Evolutionary conservation across 2,329 filamentous ascomycete species (phyloP).

Genomic region (Penicillium sp.): DNA sequence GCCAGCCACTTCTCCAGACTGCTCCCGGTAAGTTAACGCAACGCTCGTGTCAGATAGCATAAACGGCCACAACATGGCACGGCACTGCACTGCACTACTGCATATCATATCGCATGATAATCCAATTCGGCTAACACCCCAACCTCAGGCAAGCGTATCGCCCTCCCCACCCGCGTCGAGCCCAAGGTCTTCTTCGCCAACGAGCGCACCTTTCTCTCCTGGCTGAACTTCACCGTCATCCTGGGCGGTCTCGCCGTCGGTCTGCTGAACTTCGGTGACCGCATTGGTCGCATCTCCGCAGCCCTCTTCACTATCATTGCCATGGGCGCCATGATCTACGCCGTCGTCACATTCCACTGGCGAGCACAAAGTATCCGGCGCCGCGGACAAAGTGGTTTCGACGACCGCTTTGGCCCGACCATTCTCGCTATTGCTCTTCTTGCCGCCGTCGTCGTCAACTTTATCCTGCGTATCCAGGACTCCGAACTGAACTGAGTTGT

Average conservation of each 20-base stretch:
- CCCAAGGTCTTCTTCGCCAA: constrained; percentile 99
- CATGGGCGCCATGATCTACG: constrained; percentile 94
- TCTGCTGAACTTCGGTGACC: constrained; percentile 97
- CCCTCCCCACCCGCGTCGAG: constrained; percentile 95
- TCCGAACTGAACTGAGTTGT: constrained; percentile 20
- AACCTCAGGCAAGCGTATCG: constrained; percentile 87
- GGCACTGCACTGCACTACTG: too few relatives aligned
- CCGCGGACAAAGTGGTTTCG: constrained; percentile 92
- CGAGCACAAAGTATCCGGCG: constrained; percentile 88
- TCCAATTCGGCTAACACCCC: constrained; percentile 8
- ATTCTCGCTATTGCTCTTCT: constrained; percentile 84
- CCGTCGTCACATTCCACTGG: constrained; percentile 95
- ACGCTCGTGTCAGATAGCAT: not conserved
- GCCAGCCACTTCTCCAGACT: constrained; percentile 92
- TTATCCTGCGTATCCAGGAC: constrained; percentile 69
- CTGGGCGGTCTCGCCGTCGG: constrained; percentile 95
- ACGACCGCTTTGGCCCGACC: constrained; percentile 93
- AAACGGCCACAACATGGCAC: not conserved
- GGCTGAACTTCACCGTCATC: constrained; percentile 99
- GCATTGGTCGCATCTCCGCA: constrained; percentile 89
- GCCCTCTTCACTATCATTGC: constrained; percentile 93
- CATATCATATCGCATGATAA: not conserved
- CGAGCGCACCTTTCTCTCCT: constrained; percentile 97
- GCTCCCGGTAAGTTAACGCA: constrained; percentile 71
- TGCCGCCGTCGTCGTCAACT: constrained; percentile 92